Conservation (phyloP, 2,329 filamentous ascomycete species). For the Hymenoscyphus fraxineus region DNA sequence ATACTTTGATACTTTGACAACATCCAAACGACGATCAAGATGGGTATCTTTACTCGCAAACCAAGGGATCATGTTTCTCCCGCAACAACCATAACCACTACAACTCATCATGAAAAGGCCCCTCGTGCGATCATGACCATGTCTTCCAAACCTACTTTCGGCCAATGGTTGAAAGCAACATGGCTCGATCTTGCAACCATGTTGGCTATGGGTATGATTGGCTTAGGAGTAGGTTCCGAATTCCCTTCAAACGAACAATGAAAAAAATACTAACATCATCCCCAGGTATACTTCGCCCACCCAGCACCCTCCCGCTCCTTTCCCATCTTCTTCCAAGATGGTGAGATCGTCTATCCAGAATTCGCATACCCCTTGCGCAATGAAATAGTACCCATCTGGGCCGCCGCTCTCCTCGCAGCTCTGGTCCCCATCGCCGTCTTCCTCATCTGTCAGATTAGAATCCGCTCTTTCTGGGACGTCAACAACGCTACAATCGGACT, state of each 20-base stretch:
- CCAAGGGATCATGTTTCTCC: conserved; percentile 14
- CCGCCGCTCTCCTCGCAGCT: conserved; percentile 61
- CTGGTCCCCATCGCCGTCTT: conserved; percentile 64
- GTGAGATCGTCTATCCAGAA: conserved; percentile 65
- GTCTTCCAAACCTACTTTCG: conserved; percentile 55
- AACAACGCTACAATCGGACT: conserved; percentile 70
- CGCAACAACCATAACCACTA: conserved; percentile 15
- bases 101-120: conserved; percentile 16
- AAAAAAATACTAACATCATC: conserved; percentile 11
- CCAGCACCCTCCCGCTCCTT: conserved; percentile 68
- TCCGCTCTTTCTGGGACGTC: conserved; percentile 65
- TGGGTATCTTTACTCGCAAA: conserved; percentile 25
- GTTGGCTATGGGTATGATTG: conserved; percentile 60
- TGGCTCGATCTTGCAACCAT: conserved; percentile 68
- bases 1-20: conserved; percentile 1
- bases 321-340: conserved; percentile 61
- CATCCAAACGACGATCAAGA: conserved; percentile 10
- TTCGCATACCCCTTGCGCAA: conserved; percentile 69
- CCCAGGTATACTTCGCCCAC: conserved; percentile 57
- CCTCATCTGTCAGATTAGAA: conserved; percentile 61
- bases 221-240: conserved; percentile 54
- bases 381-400: conserved; percentile 69
- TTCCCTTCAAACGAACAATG: background rate
- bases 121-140: conserved; percentile 37
- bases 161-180: conserved; percentile 66